Evolutionary conservation across 306 rosid species (phyloP).

Genomic region (Citrullus colocynthis): DNA sequence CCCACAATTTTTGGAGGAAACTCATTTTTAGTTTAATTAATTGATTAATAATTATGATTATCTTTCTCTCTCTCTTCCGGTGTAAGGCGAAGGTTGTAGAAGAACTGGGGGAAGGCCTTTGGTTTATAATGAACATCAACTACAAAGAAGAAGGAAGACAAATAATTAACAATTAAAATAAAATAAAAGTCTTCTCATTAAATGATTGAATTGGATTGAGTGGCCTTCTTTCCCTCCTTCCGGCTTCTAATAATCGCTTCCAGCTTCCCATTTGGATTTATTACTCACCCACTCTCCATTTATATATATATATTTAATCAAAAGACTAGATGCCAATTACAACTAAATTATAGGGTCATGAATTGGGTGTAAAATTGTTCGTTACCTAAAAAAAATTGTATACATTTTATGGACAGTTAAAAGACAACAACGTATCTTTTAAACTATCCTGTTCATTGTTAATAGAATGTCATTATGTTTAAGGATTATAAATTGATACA

Average conservation of each 20-base stretch:
- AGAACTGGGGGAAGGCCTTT: background rate
- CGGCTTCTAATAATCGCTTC: background rate
- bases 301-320: background rate
- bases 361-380: too few species aligned
- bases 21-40: constrained; percentile 24
- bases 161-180: background rate
- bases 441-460: too few species aligned
- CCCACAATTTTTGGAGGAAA: constrained; percentile 86
- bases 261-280: background rate
- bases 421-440: too few species aligned
- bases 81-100: background rate
- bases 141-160: too few species aligned
- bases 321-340: background rate
- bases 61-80: background rate
- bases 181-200: background rate
- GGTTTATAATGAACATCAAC: background rate
- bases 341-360: too few species aligned
- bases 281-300: too few species aligned
- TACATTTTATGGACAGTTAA: too few species aligned
- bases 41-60: background rate
- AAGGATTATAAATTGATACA: too few species aligned
- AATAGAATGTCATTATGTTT: too few species aligned
- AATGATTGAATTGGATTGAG: background rate
- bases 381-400: too few species aligned
- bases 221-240: background rate